A percentile compares a stretch with the other conserved stretches of the same genome.
phyloP scores from a whole-genome alignment of 768 basidiomycete genomes.

The Rubroboletus satanas region DNA sequence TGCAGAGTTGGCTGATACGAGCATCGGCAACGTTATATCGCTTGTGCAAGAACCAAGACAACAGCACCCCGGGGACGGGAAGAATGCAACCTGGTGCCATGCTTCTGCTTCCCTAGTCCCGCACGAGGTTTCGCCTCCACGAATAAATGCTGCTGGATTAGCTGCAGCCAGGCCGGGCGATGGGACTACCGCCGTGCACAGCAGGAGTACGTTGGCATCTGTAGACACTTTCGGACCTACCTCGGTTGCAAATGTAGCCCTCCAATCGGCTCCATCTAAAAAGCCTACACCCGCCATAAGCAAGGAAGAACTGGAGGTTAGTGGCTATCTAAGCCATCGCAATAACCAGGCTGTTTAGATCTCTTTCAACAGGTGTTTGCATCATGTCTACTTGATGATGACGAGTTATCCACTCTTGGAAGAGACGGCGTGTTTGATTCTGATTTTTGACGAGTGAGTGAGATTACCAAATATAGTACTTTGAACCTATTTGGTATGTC shows the following conservation, averaged over 20 bases:
- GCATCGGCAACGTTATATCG: neutral
- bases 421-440: conserved; percentile 28
- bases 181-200: neutral
- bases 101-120: neutral
- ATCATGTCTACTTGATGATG: conserved; percentile 36
- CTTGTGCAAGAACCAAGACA: neutral
- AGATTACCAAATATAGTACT: too few relatives aligned
- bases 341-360: neutral
- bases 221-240: neutral
- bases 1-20: conserved; percentile 15
- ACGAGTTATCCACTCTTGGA: conserved; percentile 33
- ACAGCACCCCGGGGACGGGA: neutral
- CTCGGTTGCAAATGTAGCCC: neutral
- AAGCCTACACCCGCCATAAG: neutral
- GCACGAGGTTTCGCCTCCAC: neutral
- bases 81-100: neutral
- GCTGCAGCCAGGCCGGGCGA: neutral
- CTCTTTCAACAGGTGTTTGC: conserved; percentile 29
- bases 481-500: too few relatives aligned
- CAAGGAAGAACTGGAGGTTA: conserved; percentile 24
- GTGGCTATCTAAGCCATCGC: neutral
- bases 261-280: neutral
- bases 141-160: neutral
- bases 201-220: neutral
- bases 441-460: neutral